Evolutionary conservation across 805 yeast genomes (phyloP).

Genomic region (Candida lessepsii): DNA sequence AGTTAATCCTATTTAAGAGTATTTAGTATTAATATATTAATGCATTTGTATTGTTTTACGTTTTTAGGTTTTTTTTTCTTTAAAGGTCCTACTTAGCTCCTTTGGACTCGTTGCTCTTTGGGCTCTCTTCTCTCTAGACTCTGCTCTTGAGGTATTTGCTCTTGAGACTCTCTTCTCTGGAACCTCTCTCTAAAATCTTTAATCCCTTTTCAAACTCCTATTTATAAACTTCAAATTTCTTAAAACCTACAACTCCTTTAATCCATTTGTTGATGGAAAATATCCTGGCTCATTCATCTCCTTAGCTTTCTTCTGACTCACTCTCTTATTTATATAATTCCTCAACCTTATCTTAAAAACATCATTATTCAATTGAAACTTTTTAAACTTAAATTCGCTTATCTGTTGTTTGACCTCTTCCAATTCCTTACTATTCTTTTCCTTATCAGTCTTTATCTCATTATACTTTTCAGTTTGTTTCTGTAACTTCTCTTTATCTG

Average conservation of each 20-base stretch:
- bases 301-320: slow-evolving; percentile 27
- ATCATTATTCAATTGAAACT: slow-evolving; percentile 38
- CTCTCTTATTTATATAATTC: slow-evolving; percentile 31
- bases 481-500: slow-evolving; percentile 19
- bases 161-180: no score
- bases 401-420: slow-evolving; percentile 21
- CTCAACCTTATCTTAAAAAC: slow-evolving; percentile 44
- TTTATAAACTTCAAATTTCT: no score
- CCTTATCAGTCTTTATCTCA: slow-evolving; percentile 16
- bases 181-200: no score
- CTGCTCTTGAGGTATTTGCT: no score
- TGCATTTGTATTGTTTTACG: no score
- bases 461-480: slow-evolving; percentile 22
- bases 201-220: no score
- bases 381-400: slow-evolving; percentile 32
- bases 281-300: slow-evolving; percentile 34
- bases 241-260: slow-evolving; percentile 7
- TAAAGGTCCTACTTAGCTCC: no score
- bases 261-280: slow-evolving; percentile 37
- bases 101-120: no score
- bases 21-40: no score
- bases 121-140: no score
- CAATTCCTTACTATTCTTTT: slow-evolving; percentile 19
- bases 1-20: slow-evolving; percentile 46
- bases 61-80: no score